Base-by-base conservation (phyloP, 1,284 basidiomycete genomes). In the Cystobasidium slooffiae region DNA sequence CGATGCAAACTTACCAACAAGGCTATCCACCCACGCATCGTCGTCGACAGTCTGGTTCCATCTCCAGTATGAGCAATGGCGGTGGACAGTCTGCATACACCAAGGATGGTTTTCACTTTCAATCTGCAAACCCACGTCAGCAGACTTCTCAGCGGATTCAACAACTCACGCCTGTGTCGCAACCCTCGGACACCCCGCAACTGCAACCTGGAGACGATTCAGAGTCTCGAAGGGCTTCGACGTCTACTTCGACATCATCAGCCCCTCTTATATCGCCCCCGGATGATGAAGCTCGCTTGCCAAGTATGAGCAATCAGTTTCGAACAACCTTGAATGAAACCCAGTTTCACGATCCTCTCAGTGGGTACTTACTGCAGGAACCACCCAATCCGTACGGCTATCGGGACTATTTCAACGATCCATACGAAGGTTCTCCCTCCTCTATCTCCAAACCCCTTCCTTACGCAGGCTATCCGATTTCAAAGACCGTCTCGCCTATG, bases 211-310 rank as follows among this genome's bases (percentile, higher is more conserved):
- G 64, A 12, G 59, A 72, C 3, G 70, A 73, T 47, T 10, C n/a
- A 16, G 62, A 66, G 24, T 55, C 39, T 47, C 62, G 70, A 24
- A 49, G 70, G 14, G 70, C 70, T 3, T 64, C 59, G 3, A 66
- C 70, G 5, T 43, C 63, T 22, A 73, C 70, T 43, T 46, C 49
- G 5, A n/a, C 44, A 7, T 73, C 66, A 12, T 68, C 70, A 16
- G 52, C 51, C 0, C 47, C 58, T 14, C 53, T 65, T 0, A 14
- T 58, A 0, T 73, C 70, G 7, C 70, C 69, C 1, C 44, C 3
- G 16, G 69, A 61, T 7, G 3, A 31, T 8, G 47, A 66, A 6
- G 53, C 1, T 43, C 22, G 58, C n/a, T 41, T 22, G 9, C 55
- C 24, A 10, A 24, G 2, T 39, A 44, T 52, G 5, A 16, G 5